Evolutionary conservation across 176 grass and related monocot species (phyloP), one percentile per base, ranked within the genome.

Genomic region (Bromus sterilis): DNA sequence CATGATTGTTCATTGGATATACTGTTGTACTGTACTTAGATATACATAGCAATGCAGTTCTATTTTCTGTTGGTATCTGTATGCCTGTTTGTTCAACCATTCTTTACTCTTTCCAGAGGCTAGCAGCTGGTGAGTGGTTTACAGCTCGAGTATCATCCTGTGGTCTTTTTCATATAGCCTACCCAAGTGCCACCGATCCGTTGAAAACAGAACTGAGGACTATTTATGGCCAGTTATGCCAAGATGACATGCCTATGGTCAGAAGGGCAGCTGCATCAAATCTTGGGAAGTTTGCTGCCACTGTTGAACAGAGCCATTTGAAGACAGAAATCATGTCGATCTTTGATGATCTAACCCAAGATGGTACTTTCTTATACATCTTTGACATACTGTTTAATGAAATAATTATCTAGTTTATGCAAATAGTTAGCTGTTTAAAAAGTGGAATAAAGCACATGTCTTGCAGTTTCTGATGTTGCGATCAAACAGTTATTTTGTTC

Each of bases 221-320:
- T n/a, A 90, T 88, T 9, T 97, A 92, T 79, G 85, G 89, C 11
- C 94, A 97, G 64, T 80, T 95, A 62, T 98, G 95, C 25, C 95
- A 94, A 83, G 95, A 98, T 87, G 95, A 94, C 82, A 94, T 94
- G 90, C 95, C 95, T 87, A 98, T 98, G 95, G 94, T 97, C 13
- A 82, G 94, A 84, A 92, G 94, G 71, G 89, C 94, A 53, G 94
- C 92, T 78, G 94, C 91, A 81, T 94, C 94, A 31, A 97, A 92
- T 78, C 91, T 98, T 41, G 92, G 95, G 75, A 98, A 93, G 66
- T 98, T 98, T 87, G 86, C 92, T 8, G 95, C 95, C 37, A 98
- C 95, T 15, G 58, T 98, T 64, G 95, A 98, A 83, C 88, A 87
- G 13, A 83, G 12, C 63, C 80, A 89, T 89, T 80, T 98, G 49